Base-by-base conservation (phyloP, 352 stramenopile genomes). In the Globisporangium mamillatum region DNA sequence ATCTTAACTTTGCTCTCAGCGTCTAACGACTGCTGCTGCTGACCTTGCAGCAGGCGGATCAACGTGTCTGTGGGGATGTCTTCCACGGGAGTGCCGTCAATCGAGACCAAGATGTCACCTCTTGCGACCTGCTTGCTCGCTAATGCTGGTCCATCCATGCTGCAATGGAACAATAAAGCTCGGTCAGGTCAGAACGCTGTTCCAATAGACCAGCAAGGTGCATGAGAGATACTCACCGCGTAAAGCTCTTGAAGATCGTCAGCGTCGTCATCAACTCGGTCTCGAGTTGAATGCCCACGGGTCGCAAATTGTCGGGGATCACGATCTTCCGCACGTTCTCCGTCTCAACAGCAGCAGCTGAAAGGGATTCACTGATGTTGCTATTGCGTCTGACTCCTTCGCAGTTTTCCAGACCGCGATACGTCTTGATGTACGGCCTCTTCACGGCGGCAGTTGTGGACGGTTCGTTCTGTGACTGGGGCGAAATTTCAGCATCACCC, bases 161-260 rank as follows among this genome's bases (percentile, higher is more conserved):
- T 71, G 6, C 18, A 16, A 22, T 18, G 4, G 46, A 53, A 4
- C 18, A 52, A 34, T 50, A 50, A 4, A 24, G 1, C 18, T 32
- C 20, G n/a, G 20, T 29, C n/a, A 27, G 3, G n/a, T 56, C 1
- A 56, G 20, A 18, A 29, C 1, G 22, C n/a, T 22, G n/a, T 20
- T 52, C 18, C 4, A 9, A 10, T 9, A 52, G 1, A 22, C 18
- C 44, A 52, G 44, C 22, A 6, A 2, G 6, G 7, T 6, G 7
- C 44, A 52, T 3, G 22, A 20, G 12, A 18, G 10, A 46, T 0
- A 25, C 68, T 27, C 32, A 71, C 58, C 76, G 74, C 10, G 69
- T 32, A n/a, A 79, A 83, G 18, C 44, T n/a, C 48, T 79, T 75
- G 66, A 81, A 83, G 3, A 79, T 64, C 4, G 72, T 66, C 8